phyloP scores from a whole-genome alignment of 768 basidiomycete species.

The Panellus pusillus region DNA sequence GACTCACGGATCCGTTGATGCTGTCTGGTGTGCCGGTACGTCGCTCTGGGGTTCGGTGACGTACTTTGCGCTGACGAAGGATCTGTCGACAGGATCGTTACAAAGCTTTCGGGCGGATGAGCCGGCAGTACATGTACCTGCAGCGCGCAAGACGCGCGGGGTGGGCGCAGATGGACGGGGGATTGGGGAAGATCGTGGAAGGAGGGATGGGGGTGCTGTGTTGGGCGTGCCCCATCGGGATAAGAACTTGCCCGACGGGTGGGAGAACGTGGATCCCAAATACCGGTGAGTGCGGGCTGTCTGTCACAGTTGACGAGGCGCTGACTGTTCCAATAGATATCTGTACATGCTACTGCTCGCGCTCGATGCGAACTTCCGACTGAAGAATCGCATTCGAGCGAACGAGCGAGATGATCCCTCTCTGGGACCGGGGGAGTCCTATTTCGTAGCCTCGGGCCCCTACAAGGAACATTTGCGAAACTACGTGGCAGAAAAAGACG shows the following conservation, averaged over 20 bases:
- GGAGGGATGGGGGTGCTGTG: conserved; percentile 19
- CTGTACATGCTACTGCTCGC: conserved; percentile 23
- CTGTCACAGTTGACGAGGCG: too few species aligned
- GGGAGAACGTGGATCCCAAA: conserved; percentile 8
- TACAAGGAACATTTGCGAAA: not conserved
- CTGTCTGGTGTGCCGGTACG: conserved; percentile 1
- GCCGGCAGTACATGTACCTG: conserved; percentile 2
- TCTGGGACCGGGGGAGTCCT: conserved; percentile 11
- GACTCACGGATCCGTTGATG: not conserved
- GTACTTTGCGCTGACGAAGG: not conserved
- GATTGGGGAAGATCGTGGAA: not conserved
- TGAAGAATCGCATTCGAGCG: not conserved
- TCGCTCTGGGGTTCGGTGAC: too few species aligned
- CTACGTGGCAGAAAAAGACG: conserved; percentile 4
- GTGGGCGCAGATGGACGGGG: conserved; percentile 3
- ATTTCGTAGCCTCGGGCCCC: conserved; percentile 22
- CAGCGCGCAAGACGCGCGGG: conserved; percentile 2
- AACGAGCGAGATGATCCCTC: not conserved
- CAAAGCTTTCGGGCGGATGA: conserved; percentile 8
- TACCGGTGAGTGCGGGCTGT: conserved; percentile 1
- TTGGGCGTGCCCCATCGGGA: conserved; percentile 23
- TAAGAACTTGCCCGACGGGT: conserved; percentile 20
- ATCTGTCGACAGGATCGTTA: conserved; percentile 3
- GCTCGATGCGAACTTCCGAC: conserved; percentile 8
- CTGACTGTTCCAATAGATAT: too few species aligned